These are phyloP conservation scores for Neospora caninum DNA, from an alignment of 169 alveolate species.

Conservation along the genomic window DNA sequence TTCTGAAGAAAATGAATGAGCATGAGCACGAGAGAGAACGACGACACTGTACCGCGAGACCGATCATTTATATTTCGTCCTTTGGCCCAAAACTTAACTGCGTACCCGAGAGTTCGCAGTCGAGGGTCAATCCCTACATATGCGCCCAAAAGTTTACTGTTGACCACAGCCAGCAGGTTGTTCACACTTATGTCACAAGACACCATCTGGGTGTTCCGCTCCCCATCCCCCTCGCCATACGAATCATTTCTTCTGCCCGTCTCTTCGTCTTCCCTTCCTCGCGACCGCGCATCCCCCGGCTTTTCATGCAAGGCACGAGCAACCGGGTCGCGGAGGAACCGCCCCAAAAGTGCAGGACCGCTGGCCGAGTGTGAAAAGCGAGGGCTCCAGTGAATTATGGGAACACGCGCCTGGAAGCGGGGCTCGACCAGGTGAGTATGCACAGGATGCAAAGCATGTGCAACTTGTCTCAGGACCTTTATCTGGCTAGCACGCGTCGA, in stretches of 20 bases:
- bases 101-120: constrained; percentile 62
- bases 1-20: constrained; percentile 63
- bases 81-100: constrained; percentile 66
- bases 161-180: constrained; percentile 70
- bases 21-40: constrained; percentile 69
- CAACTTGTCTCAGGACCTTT: constrained; percentile 51
- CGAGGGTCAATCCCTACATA: constrained; percentile 56
- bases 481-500: constrained; percentile 64
- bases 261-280: background rate
- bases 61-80: constrained; percentile 66
- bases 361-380: constrained; percentile 21
- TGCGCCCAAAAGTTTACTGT: constrained; percentile 64
- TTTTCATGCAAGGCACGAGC: background rate
- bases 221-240: background rate
- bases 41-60: constrained; percentile 58
- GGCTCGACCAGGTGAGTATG: constrained; percentile 62
- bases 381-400: constrained; percentile 73
- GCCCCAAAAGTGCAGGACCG: constrained; percentile 27
- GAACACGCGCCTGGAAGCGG: constrained; percentile 65
- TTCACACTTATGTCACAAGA: constrained; percentile 71
- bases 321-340: background rate
- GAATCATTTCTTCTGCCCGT: background rate
- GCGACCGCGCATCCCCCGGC: background rate
- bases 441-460: constrained; percentile 59
- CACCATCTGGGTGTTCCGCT: constrained; percentile 32